phyloP scores from a whole-genome alignment of 108 stramenopile species.

The Skeletonema grethae region DNA sequence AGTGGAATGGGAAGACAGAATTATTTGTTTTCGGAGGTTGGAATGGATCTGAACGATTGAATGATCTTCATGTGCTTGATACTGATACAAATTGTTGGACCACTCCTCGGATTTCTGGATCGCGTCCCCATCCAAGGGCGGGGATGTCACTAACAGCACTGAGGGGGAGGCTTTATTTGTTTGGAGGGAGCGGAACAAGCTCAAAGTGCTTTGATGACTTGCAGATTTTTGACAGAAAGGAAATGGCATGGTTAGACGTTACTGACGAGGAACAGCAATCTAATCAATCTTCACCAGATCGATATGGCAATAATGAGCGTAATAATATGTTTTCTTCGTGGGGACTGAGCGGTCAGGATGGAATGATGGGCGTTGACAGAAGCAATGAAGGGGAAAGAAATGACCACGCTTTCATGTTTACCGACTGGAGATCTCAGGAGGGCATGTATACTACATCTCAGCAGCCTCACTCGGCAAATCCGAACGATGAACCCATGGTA shows the following conservation, averaged over 20 bases:
- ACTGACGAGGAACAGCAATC: conserved; percentile 51
- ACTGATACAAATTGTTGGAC: conserved; percentile 89
- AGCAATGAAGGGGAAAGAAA: background rate
- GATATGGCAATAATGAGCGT: background rate
- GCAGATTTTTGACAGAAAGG: conserved; percentile 87
- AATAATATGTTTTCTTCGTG: background rate
- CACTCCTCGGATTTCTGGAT: conserved; percentile 64
- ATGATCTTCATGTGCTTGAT: conserved; percentile 92
- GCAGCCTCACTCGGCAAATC: conserved; percentile 62
- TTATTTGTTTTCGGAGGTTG: conserved; percentile 96
- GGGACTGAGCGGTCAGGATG: conserved; percentile 42
- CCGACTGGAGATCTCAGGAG: conserved; percentile 72
- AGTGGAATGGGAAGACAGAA: conserved; percentile 63
- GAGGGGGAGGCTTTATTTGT: conserved; percentile 83
- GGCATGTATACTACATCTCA: conserved; percentile 18
- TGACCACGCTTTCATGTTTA: conserved; percentile 20
- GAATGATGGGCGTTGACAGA: conserved; percentile 32
- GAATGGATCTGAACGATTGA: conserved; percentile 84
- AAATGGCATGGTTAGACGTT: conserved; percentile 90
- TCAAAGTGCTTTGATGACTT: conserved; percentile 93
- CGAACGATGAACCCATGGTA: conserved; percentile 84
- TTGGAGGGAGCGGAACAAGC: conserved; percentile 88
- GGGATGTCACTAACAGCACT: conserved; percentile 93
- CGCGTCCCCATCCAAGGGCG: conserved; percentile 89
- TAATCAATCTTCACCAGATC: background rate